phyloP scores from a whole-genome alignment of 139 green algal genomes.

The Ettlia oleoabundans region DNA sequence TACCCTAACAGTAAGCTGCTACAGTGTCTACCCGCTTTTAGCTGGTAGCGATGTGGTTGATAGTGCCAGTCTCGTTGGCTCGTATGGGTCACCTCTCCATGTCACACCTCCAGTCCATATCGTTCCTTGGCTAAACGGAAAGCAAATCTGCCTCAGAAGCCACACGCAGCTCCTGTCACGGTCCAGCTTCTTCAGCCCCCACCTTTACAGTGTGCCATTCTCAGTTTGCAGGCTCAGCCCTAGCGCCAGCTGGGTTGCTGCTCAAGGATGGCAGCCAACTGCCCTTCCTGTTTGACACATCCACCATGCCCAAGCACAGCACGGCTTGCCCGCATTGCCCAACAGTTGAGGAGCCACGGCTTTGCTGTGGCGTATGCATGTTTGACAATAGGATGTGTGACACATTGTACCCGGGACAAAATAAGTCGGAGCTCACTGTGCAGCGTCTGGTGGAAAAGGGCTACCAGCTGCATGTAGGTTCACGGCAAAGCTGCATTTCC shows the following conservation, averaged over 20 bases:
- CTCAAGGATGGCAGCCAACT: too few relatives aligned
- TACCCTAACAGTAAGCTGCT: not conserved
- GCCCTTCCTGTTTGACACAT: constrained; percentile 29
- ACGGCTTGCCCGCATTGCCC: constrained; percentile 4
- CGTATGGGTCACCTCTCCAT: too few relatives aligned
- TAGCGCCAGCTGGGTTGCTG: not conserved
- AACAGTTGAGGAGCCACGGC: not conserved
- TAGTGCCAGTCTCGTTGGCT: too few relatives aligned
- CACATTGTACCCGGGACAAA: not conserved
- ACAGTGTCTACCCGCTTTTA: too few relatives aligned
- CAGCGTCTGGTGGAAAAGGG: not conserved
- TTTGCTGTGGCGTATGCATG: constrained; percentile 35
- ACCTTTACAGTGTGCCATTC: too few relatives aligned
- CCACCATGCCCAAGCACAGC: not conserved
- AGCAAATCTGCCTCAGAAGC: too few relatives aligned
- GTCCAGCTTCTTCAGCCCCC: too few relatives aligned
- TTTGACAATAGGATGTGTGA: constrained; percentile 31
- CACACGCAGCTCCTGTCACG: too few relatives aligned
- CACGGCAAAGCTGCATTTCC: too few relatives aligned
- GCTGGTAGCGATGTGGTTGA: too few relatives aligned
- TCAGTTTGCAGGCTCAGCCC: constrained; percentile 6
- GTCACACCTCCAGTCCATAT: too few relatives aligned
- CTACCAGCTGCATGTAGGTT: not conserved
- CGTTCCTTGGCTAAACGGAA: too few relatives aligned
- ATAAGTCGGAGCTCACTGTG: not conserved